A percentile compares a stretch with the other conserved stretches of the same genome.
phyloP scores from a whole-genome alignment of 495 filamentous ascomycete genomes.

The Amorphotheca resinae region DNA sequence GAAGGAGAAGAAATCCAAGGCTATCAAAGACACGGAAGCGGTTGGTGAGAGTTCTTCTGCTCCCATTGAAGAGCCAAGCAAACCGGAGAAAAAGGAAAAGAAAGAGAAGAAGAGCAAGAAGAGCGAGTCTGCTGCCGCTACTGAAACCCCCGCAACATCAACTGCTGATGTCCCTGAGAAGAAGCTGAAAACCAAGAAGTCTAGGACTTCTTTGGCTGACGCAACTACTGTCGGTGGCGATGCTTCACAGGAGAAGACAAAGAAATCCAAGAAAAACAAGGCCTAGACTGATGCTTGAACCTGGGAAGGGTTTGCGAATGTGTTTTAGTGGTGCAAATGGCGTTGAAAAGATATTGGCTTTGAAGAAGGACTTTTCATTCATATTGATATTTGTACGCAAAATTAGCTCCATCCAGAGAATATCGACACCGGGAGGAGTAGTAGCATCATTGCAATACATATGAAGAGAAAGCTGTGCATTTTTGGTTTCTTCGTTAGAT shows the following conservation, averaged over 20 bases:
- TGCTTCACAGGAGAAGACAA: slow-evolving; percentile 22
- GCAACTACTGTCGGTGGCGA: neutral
- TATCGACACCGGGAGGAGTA: neutral
- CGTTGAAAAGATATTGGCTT: neutral
- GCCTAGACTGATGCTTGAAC: neutral
- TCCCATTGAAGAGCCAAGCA: slow-evolving; percentile 2
- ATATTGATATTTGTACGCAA: neutral
- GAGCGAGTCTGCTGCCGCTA: neutral
- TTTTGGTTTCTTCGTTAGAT: no score
- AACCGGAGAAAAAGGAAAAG: slow-evolving; percentile 10
- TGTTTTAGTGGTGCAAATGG: neutral
- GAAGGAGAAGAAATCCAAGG: slow-evolving; percentile 6
- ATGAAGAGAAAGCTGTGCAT: no score
- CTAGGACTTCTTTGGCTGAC: neutral
- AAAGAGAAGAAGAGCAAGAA: slow-evolving; percentile 20
- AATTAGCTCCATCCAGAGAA: slow-evolving; percentile 1
- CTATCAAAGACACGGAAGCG: neutral
- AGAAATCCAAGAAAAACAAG: slow-evolving; percentile 7
- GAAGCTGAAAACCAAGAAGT: neutral
- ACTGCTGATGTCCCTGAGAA: neutral
- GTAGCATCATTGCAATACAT: neutral
- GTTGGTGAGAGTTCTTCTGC: slow-evolving; percentile 8
- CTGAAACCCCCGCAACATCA: neutral
- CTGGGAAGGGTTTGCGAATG: neutral
- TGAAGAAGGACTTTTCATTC: no score